phyloP scores from a whole-genome alignment of 768 basidiomycete genomes.

The Phlebiopsis gigantea region DNA sequence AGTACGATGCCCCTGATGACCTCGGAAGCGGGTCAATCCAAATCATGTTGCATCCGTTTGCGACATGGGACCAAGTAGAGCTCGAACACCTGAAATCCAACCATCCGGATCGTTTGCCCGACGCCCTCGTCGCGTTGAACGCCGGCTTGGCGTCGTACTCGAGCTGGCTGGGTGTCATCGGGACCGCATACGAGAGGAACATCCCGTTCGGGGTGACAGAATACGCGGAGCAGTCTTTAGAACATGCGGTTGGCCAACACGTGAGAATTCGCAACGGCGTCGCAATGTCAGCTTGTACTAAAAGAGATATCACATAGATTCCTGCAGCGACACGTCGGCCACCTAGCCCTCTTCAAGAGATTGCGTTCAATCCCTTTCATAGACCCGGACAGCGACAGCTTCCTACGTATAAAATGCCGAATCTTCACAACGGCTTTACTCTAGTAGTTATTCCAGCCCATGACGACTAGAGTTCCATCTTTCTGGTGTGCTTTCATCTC shows the following conservation, averaged over 20 bases:
- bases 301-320: neutral
- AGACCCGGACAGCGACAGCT: conserved; percentile 10
- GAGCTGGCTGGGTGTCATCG: conserved; percentile 33
- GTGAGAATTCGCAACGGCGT: neutral
- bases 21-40: conserved; percentile 34
- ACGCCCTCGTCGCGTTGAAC: conserved; percentile 38
- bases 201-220: conserved; percentile 15
- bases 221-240: conserved; percentile 10
- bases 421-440: conserved; percentile 11
- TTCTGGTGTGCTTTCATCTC: too few species aligned
- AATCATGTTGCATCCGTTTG: conserved; percentile 27
- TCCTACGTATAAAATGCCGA: conserved; percentile 7
- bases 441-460: conserved; percentile 7
- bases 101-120: conserved; percentile 22
- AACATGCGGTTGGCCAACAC: neutral
- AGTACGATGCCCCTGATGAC: conserved; percentile 31
- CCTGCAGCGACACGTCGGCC: neutral
- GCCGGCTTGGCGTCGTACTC: conserved; percentile 34
- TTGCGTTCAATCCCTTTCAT: conserved; percentile 11
- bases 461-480: too few species aligned
- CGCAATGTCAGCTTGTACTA: neutral
- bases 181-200: neutral
- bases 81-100: conserved; percentile 18
- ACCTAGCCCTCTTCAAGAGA: neutral
- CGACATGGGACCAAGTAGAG: conserved; percentile 14